Evolutionary conservation across 148 eudicot species (phyloP).

Genomic region (Chenopodium album): DNA sequence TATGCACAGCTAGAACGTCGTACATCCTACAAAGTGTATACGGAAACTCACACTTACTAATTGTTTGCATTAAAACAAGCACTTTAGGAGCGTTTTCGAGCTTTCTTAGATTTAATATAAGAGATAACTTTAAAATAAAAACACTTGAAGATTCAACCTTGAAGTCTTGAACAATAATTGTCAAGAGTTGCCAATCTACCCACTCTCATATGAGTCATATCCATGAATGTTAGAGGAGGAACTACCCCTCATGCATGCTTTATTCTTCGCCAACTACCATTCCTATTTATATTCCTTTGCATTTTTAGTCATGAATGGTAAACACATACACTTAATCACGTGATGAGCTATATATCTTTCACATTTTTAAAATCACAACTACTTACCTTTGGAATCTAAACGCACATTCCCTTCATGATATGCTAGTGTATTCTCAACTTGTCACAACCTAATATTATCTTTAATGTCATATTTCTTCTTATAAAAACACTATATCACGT

Average conservation of each 20-base stretch:
- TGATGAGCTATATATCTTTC: background rate
- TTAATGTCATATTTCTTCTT: background rate
- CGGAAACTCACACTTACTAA: too few species aligned
- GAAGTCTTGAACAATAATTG: too few species aligned
- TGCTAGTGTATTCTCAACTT: too few species aligned
- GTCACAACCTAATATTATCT: background rate
- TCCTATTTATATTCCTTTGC: background rate
- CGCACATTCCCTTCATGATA: background rate
- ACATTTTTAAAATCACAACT: background rate
- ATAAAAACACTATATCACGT: background rate
- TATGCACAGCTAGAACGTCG: too few species aligned
- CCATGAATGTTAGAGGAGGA: background rate
- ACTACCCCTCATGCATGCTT: background rate
- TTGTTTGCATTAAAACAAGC: too few species aligned
- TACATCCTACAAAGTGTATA: too few species aligned
- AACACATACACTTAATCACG: background rate
- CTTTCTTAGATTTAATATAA: too few species aligned
- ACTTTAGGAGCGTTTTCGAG: too few species aligned
- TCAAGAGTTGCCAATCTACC: background rate
- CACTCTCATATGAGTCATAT: background rate
- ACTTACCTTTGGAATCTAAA: background rate
- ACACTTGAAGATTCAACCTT: too few species aligned
- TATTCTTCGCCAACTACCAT: background rate
- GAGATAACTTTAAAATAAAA: too few species aligned
- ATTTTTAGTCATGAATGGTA: background rate